Evolutionary conservation across 2,329 filamentous ascomycete genomes (phyloP), one percentile per base, ranked within the genome.

Genomic region (Hypoxylon sp.): DNA sequence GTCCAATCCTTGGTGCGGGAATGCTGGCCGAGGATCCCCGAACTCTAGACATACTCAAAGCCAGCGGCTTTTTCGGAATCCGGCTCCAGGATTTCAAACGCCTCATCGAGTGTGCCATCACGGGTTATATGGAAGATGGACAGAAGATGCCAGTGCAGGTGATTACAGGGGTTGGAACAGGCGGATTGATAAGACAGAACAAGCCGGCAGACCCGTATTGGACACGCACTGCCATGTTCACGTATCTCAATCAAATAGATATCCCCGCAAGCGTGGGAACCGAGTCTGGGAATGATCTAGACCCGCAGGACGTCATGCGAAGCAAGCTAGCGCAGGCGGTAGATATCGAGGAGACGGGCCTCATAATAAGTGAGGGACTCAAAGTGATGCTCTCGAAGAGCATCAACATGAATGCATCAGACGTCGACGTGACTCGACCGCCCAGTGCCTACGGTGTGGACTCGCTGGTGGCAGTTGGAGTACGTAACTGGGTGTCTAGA

Each of bases 41-140:
- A 1, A 82, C 82, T 1, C 78, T 87, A 10, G 80, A 84, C 63
- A 82, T 80, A 51, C 81, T 88, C 52, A 82, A 83, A 17, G 81
- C 82, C 3, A 82, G 79, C 50, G 86, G 86, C 1, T 88, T 88
- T 76, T 83, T 86, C 70, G 85, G 85, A 36, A 85, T 87, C 30
- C 80, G 84, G 2, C 80, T 86, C 43, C 72, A 80, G 3, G 84
- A 87, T 70, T 85, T 85, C 55, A 77, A 85, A n/a, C 79, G 78
- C 6, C 73, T 87, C 14, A 61, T 87, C 6, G 79, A 80, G 28
- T 80, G 81, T 17, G 84, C 85, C 55, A 82, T 88, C 67, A 80
- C 78, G 0, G 77, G 74, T 30, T 78, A 79, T 34, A 74, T 75
- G 21, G 65, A 72, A 2, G 69, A 70, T 0, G 69, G 71, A 2